These are phyloP conservation scores for Ophiostoma montium DNA, from an alignment of 2,329 filamentous ascomycete species.

Conservation along the genomic window DNA sequence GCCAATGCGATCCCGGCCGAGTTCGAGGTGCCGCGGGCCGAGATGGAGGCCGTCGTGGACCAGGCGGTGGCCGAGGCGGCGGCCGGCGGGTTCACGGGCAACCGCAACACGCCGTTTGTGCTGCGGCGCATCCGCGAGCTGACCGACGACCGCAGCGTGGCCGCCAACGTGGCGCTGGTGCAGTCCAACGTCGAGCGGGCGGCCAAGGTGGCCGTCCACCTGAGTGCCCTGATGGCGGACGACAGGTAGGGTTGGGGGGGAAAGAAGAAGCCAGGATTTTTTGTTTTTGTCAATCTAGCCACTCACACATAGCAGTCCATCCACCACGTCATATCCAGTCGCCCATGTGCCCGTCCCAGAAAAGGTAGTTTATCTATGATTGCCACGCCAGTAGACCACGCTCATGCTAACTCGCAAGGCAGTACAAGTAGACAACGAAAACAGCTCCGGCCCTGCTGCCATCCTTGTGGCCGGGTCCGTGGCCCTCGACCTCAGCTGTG, in stretches of 20 bases:
- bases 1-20: conserved; percentile 74
- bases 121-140: conserved; percentile 66
- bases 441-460: conserved; percentile 27
- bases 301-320: neutral
- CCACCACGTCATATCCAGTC: conserved; percentile 4
- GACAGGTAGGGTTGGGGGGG: neutral
- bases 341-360: neutral
- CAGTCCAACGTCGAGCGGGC: conserved; percentile 39
- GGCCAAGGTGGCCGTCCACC: conserved; percentile 38
- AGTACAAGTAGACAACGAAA: neutral
- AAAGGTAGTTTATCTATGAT: neutral
- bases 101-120: conserved; percentile 73
- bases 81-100: conserved; percentile 53
- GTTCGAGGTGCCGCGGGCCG: conserved; percentile 51
- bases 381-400: neutral
- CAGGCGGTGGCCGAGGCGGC: conserved; percentile 52
- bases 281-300: neutral
- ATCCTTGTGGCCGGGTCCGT: conserved; percentile 86
- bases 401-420: neutral
- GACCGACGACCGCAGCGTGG: conserved; percentile 55
- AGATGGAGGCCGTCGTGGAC: conserved; percentile 58
- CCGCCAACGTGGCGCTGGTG: conserved; percentile 56
- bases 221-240: conserved; percentile 17
- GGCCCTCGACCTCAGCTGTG: conserved; percentile 76
- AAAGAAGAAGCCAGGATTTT: too few relatives aligned